Evolutionary conservation across 805 yeast species (phyloP).

Genomic region (Saccharomycopsis javanensis): DNA sequence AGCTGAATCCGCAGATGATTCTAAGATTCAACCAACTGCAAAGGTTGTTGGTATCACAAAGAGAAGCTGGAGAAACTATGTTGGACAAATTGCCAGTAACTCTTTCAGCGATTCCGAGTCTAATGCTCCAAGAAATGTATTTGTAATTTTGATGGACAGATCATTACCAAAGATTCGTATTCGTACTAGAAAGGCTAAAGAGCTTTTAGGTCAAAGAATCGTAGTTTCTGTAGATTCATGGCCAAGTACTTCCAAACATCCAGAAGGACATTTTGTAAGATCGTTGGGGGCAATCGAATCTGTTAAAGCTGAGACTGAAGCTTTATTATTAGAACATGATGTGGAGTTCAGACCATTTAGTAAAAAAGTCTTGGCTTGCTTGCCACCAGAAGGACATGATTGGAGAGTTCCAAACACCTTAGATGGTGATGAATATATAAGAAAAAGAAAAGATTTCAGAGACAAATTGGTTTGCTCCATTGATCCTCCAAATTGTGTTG

Average conservation of each 20-base stretch:
- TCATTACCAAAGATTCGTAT: conserved; percentile 81
- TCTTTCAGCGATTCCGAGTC: conserved; percentile 51
- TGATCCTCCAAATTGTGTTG: conserved; percentile 98
- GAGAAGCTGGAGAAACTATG: conserved; percentile 93
- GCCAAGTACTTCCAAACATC: conserved; percentile 75
- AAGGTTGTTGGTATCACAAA: conserved; percentile 78
- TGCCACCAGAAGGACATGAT: conserved; percentile 86
- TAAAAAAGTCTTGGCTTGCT: conserved; percentile 80
- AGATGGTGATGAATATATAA: conserved; percentile 36
- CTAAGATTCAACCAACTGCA: conserved; percentile 80
- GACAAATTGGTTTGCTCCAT: conserved; percentile 88
- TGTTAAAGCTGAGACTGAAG: conserved; percentile 93
- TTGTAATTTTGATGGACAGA: conserved; percentile 82
- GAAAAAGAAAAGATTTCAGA: conserved; percentile 72
- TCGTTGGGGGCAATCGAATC: conserved; percentile 84
- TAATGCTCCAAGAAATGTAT: conserved; percentile 65
- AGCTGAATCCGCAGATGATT: conserved; percentile 41
- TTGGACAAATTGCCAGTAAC: conserved; percentile 80
- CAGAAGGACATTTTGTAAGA: conserved; percentile 92
- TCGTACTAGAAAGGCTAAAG: conserved; percentile 76
- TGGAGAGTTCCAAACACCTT: conserved; percentile 79
- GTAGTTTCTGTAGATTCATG: conserved; percentile 90
- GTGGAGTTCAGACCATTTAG: conserved; percentile 96
- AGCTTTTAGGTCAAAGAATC: conserved; percentile 78
- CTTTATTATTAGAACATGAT: conserved; percentile 85